Evolutionary conservation across 192 early-diverging fungal genomes (phyloP).

Genomic region (Mortierella claussenii): DNA sequence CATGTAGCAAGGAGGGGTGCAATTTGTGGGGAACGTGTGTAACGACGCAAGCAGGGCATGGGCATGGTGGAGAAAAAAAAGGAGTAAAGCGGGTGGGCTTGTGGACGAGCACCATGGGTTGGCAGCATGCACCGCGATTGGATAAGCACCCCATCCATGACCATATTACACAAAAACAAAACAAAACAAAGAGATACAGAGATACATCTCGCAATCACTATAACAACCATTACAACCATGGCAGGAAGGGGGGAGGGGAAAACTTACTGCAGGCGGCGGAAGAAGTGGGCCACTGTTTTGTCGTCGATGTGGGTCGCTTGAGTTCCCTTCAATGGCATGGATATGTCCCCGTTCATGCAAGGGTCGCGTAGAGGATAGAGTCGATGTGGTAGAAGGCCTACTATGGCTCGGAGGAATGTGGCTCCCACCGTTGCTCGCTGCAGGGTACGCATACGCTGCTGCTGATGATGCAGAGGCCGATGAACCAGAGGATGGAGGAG

Average conservation of each 20-base stretch:
- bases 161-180: constrained; percentile 4
- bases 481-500: constrained; percentile 6
- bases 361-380: constrained; percentile 16
- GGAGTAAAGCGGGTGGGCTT: too few relatives aligned
- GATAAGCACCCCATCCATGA: constrained; percentile 10
- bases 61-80: neutral
- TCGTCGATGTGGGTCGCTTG: constrained; percentile 23
- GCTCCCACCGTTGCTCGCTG: neutral
- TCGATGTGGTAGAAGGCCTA: constrained; percentile 3
- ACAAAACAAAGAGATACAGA: too few relatives aligned
- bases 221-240: too few relatives aligned
- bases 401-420: constrained; percentile 5
- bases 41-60: neutral
- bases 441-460: constrained; percentile 3
- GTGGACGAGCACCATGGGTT: too few relatives aligned
- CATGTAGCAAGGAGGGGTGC: too few relatives aligned
- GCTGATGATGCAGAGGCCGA: constrained; percentile 13
- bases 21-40: too few relatives aligned
- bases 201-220: too few relatives aligned
- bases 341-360: constrained; percentile 28
- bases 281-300: constrained; percentile 37
- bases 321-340: constrained; percentile 2
- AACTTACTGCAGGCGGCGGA: constrained; percentile 50
- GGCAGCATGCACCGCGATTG: constrained; percentile 4
- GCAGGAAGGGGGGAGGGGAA: neutral